phyloP scores from a whole-genome alignment of 495 filamentous ascomycete species.

The Hyphodiscus hymeniophilus region DNA sequence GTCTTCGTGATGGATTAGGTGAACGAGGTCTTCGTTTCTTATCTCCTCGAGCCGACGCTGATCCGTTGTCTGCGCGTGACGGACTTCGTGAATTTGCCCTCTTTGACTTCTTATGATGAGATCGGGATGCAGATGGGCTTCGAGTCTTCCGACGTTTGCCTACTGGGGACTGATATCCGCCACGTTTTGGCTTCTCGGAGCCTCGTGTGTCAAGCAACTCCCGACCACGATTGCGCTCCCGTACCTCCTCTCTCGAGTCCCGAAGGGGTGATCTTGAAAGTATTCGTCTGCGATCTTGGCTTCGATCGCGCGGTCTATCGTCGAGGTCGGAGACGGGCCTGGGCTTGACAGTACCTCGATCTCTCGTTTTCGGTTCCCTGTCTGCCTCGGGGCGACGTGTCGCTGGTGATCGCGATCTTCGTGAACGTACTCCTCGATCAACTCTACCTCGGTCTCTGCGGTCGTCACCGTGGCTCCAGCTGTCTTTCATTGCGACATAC shows the following conservation, averaged over 20 bases:
- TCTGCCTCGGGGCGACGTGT: conserved; percentile 22
- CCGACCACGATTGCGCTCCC: conserved; percentile 27
- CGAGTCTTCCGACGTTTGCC: conserved; percentile 33
- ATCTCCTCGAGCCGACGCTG: conserved; percentile 18
- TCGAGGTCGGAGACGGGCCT: conserved; percentile 7
- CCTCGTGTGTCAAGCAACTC: conserved; percentile 27
- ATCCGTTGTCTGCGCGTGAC: conserved; percentile 22
- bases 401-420: conserved; percentile 21
- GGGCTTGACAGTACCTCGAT: conserved; percentile 19
- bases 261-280: conserved; percentile 22
- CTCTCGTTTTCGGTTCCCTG: conserved; percentile 19
- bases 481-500: conserved; percentile 28
- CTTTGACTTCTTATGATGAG: conserved; percentile 30
- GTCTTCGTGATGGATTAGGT: conserved; percentile 25
- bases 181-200: conserved; percentile 26
- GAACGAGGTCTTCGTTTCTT: conserved; percentile 18
- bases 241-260: conserved; percentile 28
- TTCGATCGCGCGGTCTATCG: conserved; percentile 26
- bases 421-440: conserved; percentile 24
- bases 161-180: conserved; percentile 27
- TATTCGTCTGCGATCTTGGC: conserved; percentile 26
- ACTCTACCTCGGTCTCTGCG: conserved; percentile 27
- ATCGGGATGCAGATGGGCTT: conserved; percentile 24
- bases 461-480: conserved; percentile 26
- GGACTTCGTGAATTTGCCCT: conserved; percentile 25